Evolutionary conservation across 163 green algal species (phyloP), one percentile per base, ranked within the genome.

Genomic region (Chlorella variabilis): DNA sequence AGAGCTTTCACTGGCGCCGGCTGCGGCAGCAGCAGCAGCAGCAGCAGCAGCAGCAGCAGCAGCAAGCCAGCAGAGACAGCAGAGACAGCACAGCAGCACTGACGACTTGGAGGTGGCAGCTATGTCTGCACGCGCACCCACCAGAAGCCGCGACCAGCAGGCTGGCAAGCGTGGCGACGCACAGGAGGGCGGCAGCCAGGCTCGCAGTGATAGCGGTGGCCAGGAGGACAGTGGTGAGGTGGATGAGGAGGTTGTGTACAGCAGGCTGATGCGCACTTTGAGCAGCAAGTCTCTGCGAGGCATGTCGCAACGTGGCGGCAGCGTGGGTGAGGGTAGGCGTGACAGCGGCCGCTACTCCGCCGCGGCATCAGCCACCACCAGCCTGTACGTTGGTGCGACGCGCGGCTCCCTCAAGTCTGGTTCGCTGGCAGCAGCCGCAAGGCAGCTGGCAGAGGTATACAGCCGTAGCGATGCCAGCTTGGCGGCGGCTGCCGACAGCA

Each of bases 371-470:
- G 18, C 34, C 36, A 33, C 36, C 34, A 33, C 11, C 38, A 45
- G 11, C 13, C 36, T 71, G 36, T 67, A 67, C 59, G 65, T 4
- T 2, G 36, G 36, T 23, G 29, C 29, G 4, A 11, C 15, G 45
- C 61, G 31, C 29, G 5, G 23, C 34, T 54, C 54, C 31, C 34
- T 78, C 33, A 63, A 29, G 45, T 78, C 71, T 42, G 29, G 17
- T 25, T 69, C 54, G 20, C 71, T 79, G 71, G 71, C 71, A 1
- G 56, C 54, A 7, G 71, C 71, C 1, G 71, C 71, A 8, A 25
- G 25, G 25, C 51, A 78, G 34, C 71, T 78, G 51, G 34, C 65
- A 45, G 48, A 21, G 33, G 18, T 36, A 1, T 56, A 29, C 41
- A 68, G 71, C 31, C 6, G 34, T 4, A 42, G 25, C n/a, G n/a